These are phyloP conservation scores for Fusarium caatingaense DNA, from an alignment of 2,329 filamentous ascomycete species.

Conservation along the genomic window DNA sequence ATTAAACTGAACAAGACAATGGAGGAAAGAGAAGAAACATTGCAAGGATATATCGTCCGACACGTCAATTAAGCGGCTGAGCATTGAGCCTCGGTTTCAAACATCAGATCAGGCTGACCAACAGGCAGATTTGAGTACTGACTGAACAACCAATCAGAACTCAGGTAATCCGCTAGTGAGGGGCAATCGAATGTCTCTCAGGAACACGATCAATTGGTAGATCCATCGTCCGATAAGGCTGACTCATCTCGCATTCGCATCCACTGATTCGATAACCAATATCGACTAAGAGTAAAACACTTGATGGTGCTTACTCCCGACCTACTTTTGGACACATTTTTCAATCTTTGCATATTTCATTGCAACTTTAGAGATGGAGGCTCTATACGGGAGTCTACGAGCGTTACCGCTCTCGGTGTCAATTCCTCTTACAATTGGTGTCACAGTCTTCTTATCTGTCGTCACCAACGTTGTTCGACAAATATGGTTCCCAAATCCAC, in stretches of 20 bases:
- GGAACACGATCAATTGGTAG: neutral
- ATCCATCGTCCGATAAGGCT: constrained; percentile 4
- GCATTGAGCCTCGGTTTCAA: neutral
- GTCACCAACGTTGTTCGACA: constrained; percentile 83
- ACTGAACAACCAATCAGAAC: neutral
- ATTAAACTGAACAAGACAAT: neutral
- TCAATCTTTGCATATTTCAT: neutral
- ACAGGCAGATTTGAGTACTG: neutral
- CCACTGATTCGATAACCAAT: neutral
- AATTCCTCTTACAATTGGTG: constrained; percentile 55
- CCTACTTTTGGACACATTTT: neutral
- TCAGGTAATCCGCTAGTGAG: neutral
- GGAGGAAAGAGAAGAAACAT: neutral
- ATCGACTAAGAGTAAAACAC: neutral
- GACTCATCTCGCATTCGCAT: constrained; percentile 13
- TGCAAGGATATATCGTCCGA: neutral
- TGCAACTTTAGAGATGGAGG: neutral
- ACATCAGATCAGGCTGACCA: neutral
- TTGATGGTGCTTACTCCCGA: constrained; percentile 3
- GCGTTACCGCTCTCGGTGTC: constrained; percentile 13
- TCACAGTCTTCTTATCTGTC: constrained; percentile 66
- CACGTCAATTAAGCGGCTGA: neutral
- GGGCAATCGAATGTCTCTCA: neutral
- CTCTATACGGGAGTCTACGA: neutral
- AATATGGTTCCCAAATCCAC: constrained; percentile 81